Evolutionary conservation across 2,329 filamentous ascomycete genomes (phyloP).

Genomic region (Diaporthe velutina): DNA sequence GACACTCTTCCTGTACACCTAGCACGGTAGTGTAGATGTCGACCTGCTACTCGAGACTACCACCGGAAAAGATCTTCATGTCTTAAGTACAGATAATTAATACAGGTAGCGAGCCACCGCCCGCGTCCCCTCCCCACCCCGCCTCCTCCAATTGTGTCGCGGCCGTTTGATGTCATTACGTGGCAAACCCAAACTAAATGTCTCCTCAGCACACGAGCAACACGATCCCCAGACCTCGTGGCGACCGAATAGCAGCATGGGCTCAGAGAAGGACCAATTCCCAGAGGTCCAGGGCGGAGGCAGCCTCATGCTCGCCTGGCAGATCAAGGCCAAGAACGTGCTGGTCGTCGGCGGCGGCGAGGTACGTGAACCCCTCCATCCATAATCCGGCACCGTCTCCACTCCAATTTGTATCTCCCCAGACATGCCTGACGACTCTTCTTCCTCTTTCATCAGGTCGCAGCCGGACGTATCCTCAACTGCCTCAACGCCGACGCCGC

Average conservation of each 20-base stretch:
- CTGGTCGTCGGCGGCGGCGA: constrained; percentile 96
- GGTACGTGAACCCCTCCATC: constrained; percentile 61
- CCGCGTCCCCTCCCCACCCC: not conserved
- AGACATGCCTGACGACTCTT: not conserved
- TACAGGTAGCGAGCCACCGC: too few relatives aligned
- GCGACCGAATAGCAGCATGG: not conserved
- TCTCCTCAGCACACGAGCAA: not conserved
- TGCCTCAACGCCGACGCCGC: constrained; percentile 94
- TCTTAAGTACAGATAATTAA: too few relatives aligned
- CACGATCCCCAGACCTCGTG: not conserved
- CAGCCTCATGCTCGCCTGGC: constrained; percentile 95
- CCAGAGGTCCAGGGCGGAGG: constrained; percentile 90
- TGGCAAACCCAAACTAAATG: not conserved
- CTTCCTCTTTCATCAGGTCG: constrained; percentile 73
- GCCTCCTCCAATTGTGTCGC: not conserved
- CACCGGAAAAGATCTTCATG: not conserved
- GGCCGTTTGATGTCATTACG: not conserved
- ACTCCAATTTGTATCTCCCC: not conserved
- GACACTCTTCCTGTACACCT: not conserved
- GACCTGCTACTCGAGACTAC: not conserved
- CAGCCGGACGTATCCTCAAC: constrained; percentile 92
- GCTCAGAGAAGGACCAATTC: constrained; percentile 60
- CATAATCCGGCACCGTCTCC: constrained; percentile 12
- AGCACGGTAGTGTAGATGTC: not conserved
- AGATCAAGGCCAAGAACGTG: constrained; percentile 88